These are phyloP conservation scores for Kodamaea sagamina DNA, from an alignment of 805 yeast genomes.

Conservation along the genomic window DNA sequence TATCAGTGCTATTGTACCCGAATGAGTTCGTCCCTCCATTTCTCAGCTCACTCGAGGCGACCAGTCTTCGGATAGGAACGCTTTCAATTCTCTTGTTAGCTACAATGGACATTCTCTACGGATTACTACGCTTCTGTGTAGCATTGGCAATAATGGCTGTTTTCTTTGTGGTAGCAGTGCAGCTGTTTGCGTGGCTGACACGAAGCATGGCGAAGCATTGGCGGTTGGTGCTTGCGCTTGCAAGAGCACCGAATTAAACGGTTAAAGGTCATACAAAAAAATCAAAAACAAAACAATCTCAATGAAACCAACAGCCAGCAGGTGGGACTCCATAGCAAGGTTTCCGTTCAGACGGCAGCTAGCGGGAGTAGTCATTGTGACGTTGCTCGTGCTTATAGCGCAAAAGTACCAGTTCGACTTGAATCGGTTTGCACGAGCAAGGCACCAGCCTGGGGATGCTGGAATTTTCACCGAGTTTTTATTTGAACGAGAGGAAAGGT, in stretches of 20 bases:
- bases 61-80: not conserved
- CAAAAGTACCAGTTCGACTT: slow-evolving; percentile 3
- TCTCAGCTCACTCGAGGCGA: slow-evolving; percentile 18
- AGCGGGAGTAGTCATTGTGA: not conserved
- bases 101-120: slow-evolving; percentile 21
- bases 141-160: slow-evolving; percentile 18
- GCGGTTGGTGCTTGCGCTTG: slow-evolving; percentile 6
- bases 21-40: slow-evolving; percentile 31
- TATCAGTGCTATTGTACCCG: slow-evolving; percentile 24
- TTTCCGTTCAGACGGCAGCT: not conserved
- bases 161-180: slow-evolving; percentile 15
- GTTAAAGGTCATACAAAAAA: not conserved
- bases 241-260: too few species aligned
- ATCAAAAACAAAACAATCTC: not conserved
- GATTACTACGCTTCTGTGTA: slow-evolving; percentile 18
- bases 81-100: slow-evolving; percentile 12
- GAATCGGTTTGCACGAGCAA: not conserved
- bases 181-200: slow-evolving; percentile 17
- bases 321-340: not conserved
- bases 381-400: not conserved
- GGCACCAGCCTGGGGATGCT: not conserved
- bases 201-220: slow-evolving; percentile 20
- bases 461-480: slow-evolving; percentile 23
- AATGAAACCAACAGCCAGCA: not conserved
- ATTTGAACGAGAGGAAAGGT: slow-evolving; percentile 33